These are phyloP conservation scores for Umbelopsis isabellina DNA, from an alignment of 192 early-diverging fungal genomes.

Conservation along the genomic window DNA sequence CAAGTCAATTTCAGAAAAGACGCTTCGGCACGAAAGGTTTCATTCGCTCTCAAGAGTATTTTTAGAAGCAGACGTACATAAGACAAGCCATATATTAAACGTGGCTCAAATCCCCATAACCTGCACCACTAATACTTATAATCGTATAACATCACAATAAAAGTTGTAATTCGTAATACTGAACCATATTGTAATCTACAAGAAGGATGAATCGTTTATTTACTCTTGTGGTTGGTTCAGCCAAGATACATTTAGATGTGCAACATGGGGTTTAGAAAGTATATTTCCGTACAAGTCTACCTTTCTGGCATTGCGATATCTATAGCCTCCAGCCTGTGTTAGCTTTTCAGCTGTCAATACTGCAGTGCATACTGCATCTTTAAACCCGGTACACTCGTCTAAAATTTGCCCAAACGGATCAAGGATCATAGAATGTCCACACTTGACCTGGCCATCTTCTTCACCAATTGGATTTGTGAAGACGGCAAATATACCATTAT, in stretches of 20 bases:
- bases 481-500: constrained; percentile 26
- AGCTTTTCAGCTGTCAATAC: constrained; percentile 8
- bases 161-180: neutral
- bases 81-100: too few relatives aligned
- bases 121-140: too few relatives aligned
- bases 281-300: constrained; percentile 19
- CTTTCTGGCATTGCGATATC: constrained; percentile 24
- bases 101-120: too few relatives aligned
- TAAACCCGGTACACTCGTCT: constrained; percentile 6
- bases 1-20: too few relatives aligned
- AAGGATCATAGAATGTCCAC: constrained; percentile 22
- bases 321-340: constrained; percentile 19
- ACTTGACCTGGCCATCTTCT: constrained; percentile 24
- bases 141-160: too few relatives aligned
- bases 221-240: neutral
- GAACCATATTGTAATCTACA: neutral
- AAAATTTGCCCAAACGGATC: constrained; percentile 25
- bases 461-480: constrained; percentile 27
- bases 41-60: too few relatives aligned
- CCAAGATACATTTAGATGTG: constrained; percentile 24
- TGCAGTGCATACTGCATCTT: constrained; percentile 8
- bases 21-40: too few relatives aligned
- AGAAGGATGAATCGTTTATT: neutral
- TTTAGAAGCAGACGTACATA: too few relatives aligned
- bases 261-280: neutral